These are phyloP conservation scores for Lolium rigidum DNA, from an alignment of 176 grass and related monocot species.

Conservation along the genomic window DNA sequence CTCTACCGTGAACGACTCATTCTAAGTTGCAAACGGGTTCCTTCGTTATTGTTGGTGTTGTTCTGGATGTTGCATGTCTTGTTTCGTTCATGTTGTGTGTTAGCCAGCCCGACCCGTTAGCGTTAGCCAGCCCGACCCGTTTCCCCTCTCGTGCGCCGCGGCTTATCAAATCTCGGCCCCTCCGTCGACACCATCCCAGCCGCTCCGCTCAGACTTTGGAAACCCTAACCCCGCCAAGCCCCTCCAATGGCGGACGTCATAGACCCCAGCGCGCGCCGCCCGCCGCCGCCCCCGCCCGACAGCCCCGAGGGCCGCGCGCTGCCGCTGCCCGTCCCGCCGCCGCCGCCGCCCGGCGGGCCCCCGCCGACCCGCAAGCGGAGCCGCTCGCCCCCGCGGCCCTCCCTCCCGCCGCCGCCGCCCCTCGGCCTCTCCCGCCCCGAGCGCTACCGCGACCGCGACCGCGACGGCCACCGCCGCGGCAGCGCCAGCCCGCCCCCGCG, in stretches of 20 bases:
- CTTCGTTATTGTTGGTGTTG: not conserved
- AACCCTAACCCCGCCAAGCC: conserved; percentile 49
- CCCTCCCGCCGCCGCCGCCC: conserved; percentile 56
- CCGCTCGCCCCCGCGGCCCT: conserved; percentile 57
- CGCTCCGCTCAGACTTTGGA: conserved; percentile 12
- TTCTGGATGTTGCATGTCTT: not conserved
- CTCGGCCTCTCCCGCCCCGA: conserved; percentile 61
- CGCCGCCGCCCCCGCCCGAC: conserved; percentile 45
- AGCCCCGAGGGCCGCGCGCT: conserved; percentile 60
- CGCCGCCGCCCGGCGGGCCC: conserved; percentile 47
- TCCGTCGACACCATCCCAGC: not conserved
- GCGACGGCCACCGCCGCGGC: conserved; percentile 48
- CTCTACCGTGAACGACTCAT: not conserved
- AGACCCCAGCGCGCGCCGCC: conserved; percentile 62
- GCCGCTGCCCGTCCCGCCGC: conserved; percentile 46
- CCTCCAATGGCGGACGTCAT: conserved; percentile 84
- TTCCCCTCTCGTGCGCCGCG: not conserved
- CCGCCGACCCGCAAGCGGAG: conserved; percentile 68
- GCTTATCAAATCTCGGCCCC: not conserved
- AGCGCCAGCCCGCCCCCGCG: conserved; percentile 71
- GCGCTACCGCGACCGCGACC: conserved; percentile 61
- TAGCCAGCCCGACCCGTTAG: not conserved
- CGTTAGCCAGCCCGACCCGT: not conserved
- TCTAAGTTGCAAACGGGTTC: not conserved
- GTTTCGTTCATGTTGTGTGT: not conserved